Conservation (phyloP, 495 filamentous ascomycete species). For the Penicillium lividum region DNA sequence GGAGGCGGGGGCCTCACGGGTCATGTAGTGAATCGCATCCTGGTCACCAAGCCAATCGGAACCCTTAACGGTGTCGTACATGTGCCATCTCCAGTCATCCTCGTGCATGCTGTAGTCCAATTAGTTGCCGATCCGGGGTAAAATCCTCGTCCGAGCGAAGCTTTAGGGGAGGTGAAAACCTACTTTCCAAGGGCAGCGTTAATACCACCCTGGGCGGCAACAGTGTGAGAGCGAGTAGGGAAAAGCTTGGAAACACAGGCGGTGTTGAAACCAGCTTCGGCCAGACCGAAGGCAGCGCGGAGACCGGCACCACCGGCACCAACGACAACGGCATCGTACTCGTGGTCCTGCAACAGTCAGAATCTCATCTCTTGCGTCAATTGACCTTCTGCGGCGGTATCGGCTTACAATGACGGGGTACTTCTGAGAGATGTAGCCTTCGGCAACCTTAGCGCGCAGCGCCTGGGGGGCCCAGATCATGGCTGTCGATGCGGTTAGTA, state of each 20-base stretch:
- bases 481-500: slow-evolving; percentile 49
- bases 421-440: slow-evolving; percentile 76
- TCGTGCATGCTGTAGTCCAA: slow-evolving; percentile 62
- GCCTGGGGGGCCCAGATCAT: slow-evolving; percentile 81
- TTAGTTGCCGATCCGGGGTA: slow-evolving; percentile 16
- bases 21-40: slow-evolving; percentile 99
- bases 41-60: slow-evolving; percentile 98
- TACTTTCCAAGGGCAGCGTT: slow-evolving; percentile 94
- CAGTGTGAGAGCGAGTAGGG: slow-evolving; percentile 92
- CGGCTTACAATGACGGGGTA: slow-evolving; percentile 87
- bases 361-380: slow-evolving; percentile 9
- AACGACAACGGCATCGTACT: slow-evolving; percentile 89
- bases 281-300: slow-evolving; percentile 92
- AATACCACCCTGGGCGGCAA: slow-evolving; percentile 80
- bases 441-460: slow-evolving; percentile 88
- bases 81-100: slow-evolving; percentile 99
- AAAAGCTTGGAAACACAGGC: slow-evolving; percentile 98
- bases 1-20: slow-evolving; percentile 84
- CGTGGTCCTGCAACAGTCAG: slow-evolving; percentile 60
- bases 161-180: slow-evolving; percentile 16
- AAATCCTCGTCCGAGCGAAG: background rate
- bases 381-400: slow-evolving; percentile 1
- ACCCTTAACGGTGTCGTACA: slow-evolving; percentile 99
- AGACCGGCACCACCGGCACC: slow-evolving; percentile 93
- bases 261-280: slow-evolving; percentile 97